phyloP scores from a whole-genome alignment of 2,329 filamentous ascomycete genomes.

The Fusarium pseudograminearum region DNA sequence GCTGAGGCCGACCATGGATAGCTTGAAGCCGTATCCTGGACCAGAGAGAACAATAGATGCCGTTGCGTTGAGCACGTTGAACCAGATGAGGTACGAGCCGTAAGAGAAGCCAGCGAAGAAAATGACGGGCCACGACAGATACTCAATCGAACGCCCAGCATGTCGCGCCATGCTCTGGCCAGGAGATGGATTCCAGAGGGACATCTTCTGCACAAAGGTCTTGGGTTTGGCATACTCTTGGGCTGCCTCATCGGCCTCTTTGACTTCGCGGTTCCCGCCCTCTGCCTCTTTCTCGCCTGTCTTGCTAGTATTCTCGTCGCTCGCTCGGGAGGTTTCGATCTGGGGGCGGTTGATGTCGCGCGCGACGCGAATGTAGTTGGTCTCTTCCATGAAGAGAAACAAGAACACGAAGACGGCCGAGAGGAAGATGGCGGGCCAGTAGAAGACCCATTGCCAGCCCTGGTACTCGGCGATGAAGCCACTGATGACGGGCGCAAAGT shows the following conservation, averaged over 20 bases:
- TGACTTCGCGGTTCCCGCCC: conserved; percentile 11
- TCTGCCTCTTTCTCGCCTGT: background rate
- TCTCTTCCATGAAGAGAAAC: conserved; percentile 72
- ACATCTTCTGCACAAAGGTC: conserved; percentile 58
- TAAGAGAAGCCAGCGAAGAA: conserved; percentile 59
- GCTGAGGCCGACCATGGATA: conserved; percentile 55
- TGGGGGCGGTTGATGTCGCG: background rate
- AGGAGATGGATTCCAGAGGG: conserved; percentile 54
- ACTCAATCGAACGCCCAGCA: conserved; percentile 53
- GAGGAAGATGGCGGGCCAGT: conserved; percentile 57
- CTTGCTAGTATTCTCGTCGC: conserved; percentile 15
- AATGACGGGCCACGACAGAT: conserved; percentile 57
- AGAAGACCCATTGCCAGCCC: conserved; percentile 59
- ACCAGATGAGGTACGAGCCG: conserved; percentile 57
- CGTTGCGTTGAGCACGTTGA: conserved; percentile 59
- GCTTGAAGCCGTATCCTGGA: conserved; percentile 54
- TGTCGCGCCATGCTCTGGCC: conserved; percentile 52
- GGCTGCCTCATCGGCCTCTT: conserved; percentile 10
- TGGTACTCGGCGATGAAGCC: conserved; percentile 59
- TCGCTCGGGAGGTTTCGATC: background rate
- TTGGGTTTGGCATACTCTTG: conserved; percentile 43
- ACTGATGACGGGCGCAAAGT: conserved; percentile 59
- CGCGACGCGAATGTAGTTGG: conserved; percentile 60
- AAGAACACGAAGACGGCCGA: conserved; percentile 53
- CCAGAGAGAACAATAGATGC: conserved; percentile 56